A percentile compares a stretch with the other conserved stretches of the same genome.
These are phyloP conservation scores for Arabis alpina DNA, from an alignment of 345 rosid species.

Conservation along the genomic window DNA sequence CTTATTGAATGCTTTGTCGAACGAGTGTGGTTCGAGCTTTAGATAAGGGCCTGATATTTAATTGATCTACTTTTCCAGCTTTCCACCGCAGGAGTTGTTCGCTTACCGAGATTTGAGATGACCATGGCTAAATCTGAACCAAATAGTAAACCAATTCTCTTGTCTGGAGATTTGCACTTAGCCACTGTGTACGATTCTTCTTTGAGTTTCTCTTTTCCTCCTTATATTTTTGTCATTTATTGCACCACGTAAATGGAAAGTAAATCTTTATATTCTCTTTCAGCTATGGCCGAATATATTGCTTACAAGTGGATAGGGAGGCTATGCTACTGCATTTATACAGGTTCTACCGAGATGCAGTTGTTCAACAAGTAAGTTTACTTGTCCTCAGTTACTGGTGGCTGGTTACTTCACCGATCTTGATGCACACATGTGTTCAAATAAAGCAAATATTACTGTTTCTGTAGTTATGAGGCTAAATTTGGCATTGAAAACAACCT, in stretches of 20 bases:
- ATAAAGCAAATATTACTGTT: conserved; percentile 6
- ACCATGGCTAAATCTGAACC: conserved; percentile 85
- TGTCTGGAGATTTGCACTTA: conserved; percentile 82
- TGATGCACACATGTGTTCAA: background rate
- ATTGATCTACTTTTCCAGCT: conserved; percentile 62
- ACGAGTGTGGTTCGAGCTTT: conserved; percentile 20
- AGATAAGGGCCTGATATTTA: conserved; percentile 18
- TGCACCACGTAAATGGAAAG: background rate
- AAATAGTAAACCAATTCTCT: conserved; percentile 87
- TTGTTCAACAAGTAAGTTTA: conserved; percentile 76
- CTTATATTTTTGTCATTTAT: background rate
- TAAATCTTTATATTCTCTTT: conserved; percentile 27
- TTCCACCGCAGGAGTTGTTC: conserved; percentile 87
- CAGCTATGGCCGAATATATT: conserved; percentile 99
- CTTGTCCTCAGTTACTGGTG: conserved; percentile 23
- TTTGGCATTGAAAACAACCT: conserved; percentile 16
- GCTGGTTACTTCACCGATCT: conserved; percentile 12
- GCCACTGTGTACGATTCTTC: conserved; percentile 72
- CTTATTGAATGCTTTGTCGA: background rate
- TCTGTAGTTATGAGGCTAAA: conserved; percentile 7
- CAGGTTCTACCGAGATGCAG: conserved; percentile 96
- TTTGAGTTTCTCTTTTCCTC: conserved; percentile 25
- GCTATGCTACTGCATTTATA: conserved; percentile 92
- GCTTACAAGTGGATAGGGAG: conserved; percentile 96
- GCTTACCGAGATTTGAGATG: conserved; percentile 97